phyloP scores from a whole-genome alignment of 1,139 yeast species.

The Lodderomyces jiufengensis region DNA sequence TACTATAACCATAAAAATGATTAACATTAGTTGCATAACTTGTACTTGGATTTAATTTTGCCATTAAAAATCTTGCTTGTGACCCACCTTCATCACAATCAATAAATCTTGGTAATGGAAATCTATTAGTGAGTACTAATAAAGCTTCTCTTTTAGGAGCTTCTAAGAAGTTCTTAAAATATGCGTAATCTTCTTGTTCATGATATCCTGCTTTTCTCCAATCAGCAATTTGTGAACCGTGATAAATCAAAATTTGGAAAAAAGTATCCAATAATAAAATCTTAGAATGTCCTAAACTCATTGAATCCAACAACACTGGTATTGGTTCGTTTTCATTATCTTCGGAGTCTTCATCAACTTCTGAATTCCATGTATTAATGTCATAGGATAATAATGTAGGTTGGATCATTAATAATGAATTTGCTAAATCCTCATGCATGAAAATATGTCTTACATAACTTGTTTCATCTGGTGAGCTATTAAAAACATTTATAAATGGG shows the following conservation, averaged over 20 bases:
- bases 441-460: slow-evolving; percentile 64
- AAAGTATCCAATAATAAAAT: slow-evolving; percentile 76
- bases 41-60: slow-evolving; percentile 71
- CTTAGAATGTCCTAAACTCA: slow-evolving; percentile 58
- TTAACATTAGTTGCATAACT: slow-evolving; percentile 47
- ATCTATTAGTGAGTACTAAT: slow-evolving; percentile 82
- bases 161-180: slow-evolving; percentile 79
- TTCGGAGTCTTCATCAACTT: slow-evolving; percentile 34
- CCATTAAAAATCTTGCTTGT: slow-evolving; percentile 77
- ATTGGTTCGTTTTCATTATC: slow-evolving; percentile 41
- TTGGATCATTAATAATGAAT: slow-evolving; percentile 70
- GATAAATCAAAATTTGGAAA: slow-evolving; percentile 93
- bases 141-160: slow-evolving; percentile 94
- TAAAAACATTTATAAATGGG: slow-evolving; percentile 66
- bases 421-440: slow-evolving; percentile 63
- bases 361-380: slow-evolving; percentile 45
- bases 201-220: slow-evolving; percentile 98
- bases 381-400: slow-evolving; percentile 69
- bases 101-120: slow-evolving; percentile 91
- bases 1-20: slow-evolving; percentile 28
- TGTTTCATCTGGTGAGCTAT: slow-evolving; percentile 79
- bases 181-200: slow-evolving; percentile 83
- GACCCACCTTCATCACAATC: slow-evolving; percentile 98
- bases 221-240: slow-evolving; percentile 90
- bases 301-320: slow-evolving; percentile 68